Evolutionary conservation across 2,329 filamentous ascomycete species (phyloP).

Genomic region (Sarocladiaceae sp.): DNA sequence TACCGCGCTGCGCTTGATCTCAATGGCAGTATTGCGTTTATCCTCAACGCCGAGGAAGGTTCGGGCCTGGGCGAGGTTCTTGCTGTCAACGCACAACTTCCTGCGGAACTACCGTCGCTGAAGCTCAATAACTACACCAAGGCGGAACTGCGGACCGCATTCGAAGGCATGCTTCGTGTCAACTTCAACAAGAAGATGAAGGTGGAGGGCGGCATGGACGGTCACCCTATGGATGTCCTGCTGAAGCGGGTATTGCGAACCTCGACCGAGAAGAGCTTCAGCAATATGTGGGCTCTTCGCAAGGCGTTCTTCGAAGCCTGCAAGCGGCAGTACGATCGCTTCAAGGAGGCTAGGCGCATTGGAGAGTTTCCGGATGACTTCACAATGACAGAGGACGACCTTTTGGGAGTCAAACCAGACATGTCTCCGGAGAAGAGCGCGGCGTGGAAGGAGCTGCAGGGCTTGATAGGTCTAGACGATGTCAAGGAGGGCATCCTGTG

Average conservation of each 20-base stretch:
- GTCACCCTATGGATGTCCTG: constrained; percentile 10
- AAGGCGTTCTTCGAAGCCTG: constrained; percentile 10
- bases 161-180: constrained; percentile 9
- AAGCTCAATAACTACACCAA: constrained; percentile 12
- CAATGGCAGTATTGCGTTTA: constrained; percentile 22
- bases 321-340: constrained; percentile 9
- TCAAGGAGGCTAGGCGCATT: constrained; percentile 10
- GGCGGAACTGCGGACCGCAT: constrained; percentile 9
- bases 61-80: constrained; percentile 14
- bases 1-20: constrained; percentile 21
- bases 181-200: constrained; percentile 12
- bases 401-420: constrained; percentile 53
- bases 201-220: constrained; percentile 9
- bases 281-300: constrained; percentile 11
- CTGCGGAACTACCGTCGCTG: constrained; percentile 20
- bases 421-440: constrained; percentile 37
- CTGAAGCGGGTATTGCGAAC: constrained; percentile 47
- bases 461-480: constrained; percentile 45
- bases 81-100: constrained; percentile 14
- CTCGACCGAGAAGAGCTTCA: constrained; percentile 22
- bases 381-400: constrained; percentile 47
- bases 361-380: constrained; percentile 39
- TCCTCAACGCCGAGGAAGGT: constrained; percentile 23
- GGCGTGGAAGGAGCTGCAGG: constrained; percentile 49
- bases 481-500: constrained; percentile 50